Evolutionary conservation across 2,329 filamentous ascomycete genomes (phyloP), one percentile per base, ranked within the genome.

Genomic region (Ramularia endophylla): DNA sequence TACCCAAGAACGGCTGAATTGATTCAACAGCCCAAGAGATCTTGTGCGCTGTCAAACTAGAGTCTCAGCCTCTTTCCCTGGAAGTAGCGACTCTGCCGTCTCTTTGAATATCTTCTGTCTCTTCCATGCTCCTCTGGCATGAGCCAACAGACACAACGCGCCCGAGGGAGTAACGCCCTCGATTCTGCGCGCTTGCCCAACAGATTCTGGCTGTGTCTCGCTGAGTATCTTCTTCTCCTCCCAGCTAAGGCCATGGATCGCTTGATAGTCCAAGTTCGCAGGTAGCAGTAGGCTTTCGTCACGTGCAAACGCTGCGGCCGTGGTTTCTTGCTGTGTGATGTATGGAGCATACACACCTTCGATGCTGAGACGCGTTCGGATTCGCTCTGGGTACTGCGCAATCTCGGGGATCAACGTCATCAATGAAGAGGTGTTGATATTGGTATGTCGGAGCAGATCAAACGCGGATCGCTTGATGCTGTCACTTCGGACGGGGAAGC

Each of bases 341-440:
- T 95, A 95, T 0, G 90, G 90, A 1, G 85, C 87, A 62, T 98
- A 98, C 2, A 78, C 72, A 11, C 84, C 84, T 64, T 95, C 87
- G 53, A 95, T 85, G 30, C 76, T 74, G 6, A 95, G 83, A 31
- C 90, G 78, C 38, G 72, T 68, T 48, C 75, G 76, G 41, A 94
- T 76, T 20, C 72, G 72, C 0, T 70, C 56, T 0, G 78, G 59
- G 64, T 76, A 87, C 5, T 60, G 62, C 43, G 53, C 58, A 46
- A 83, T 72, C 17, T 65, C 71, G 3, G 75, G 83, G 5, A 94
- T 67, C 27, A 59, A 18, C 15, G 77, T 59, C 4, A 72, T 65
- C 4, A 95, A 70, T 3, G 74, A 68, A 6, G 77, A 67, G 22
- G 85, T 66, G 15, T 70, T 71, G 18, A 81, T 72, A 25, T 74